Percentiles rank a stretch among this genome's conserved stretches.
Evolutionary conservation across 129 eudicot genomes (phyloP).

Genomic region (Lactuca saligna): DNA sequence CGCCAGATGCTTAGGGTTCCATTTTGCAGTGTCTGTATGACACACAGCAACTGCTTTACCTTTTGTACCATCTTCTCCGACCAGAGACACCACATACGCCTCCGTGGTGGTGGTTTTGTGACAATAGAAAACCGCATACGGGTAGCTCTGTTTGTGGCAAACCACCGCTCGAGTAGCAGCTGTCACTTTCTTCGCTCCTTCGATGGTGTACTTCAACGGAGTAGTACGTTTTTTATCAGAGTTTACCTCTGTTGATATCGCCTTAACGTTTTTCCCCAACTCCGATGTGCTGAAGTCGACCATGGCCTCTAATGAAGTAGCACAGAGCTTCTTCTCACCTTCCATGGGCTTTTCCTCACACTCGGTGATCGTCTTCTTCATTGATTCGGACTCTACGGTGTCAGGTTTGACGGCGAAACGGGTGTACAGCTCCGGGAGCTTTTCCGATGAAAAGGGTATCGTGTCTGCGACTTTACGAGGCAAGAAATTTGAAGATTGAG

Average conservation of each 20-base stretch:
- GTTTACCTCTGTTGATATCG: conserved; percentile 47
- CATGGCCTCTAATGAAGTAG: conserved; percentile 70
- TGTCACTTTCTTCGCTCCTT: conserved; percentile 35
- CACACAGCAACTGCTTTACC: conserved; percentile 68
- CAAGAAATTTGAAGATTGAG: conserved; percentile 38
- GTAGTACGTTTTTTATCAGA: conserved; percentile 20
- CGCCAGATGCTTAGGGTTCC: conserved; percentile 78
- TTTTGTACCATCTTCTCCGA: conserved; percentile 48
- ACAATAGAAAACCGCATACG: conserved; percentile 73
- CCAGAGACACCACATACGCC: conserved; percentile 42
- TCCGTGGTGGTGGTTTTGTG: conserved; percentile 44
- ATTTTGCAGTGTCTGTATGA: conserved; percentile 60
- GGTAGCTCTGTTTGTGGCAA: conserved; percentile 71
- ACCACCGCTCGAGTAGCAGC: conserved; percentile 33
- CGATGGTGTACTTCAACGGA: conserved; percentile 33
- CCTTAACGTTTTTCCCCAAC: conserved; percentile 53
- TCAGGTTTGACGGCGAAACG: conserved; percentile 34
- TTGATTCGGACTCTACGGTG: conserved; percentile 41
- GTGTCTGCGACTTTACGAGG: conserved; percentile 46
- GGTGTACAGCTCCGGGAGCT: conserved; percentile 35
- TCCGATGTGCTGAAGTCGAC: conserved; percentile 51
- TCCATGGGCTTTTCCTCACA: conserved; percentile 50
- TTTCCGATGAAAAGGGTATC: conserved; percentile 56
- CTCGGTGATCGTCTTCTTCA: conserved; percentile 43
- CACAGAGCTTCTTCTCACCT: conserved; percentile 62